phyloP scores from a whole-genome alignment of 2,329 filamentous ascomycete genomes.

The Paecilomyces variotii region DNA sequence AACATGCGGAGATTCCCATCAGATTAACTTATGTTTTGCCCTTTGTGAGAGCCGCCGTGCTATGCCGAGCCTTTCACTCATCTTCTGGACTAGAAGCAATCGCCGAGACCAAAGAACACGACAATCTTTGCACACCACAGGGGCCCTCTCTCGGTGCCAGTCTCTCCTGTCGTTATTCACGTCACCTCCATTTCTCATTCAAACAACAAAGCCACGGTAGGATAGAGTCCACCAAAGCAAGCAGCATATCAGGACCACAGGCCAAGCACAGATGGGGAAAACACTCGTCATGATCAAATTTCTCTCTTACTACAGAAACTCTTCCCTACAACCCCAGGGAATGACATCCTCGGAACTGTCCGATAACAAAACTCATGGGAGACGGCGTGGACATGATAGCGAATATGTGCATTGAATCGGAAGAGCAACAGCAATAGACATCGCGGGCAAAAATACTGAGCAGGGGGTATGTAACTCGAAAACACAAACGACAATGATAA shows the following conservation, averaged over 20 bases:
- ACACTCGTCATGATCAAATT: not conserved
- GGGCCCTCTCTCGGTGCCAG: not conserved
- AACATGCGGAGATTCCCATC: not conserved
- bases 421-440: slow-evolving; percentile 6
- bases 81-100: not conserved
- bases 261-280: not conserved
- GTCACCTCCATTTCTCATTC: no score
- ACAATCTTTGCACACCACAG: not conserved
- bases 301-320: not conserved
- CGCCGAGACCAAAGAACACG: not conserved
- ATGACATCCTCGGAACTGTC: not conserved
- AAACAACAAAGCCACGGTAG: not conserved
- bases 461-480: not conserved
- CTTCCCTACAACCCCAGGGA: not conserved
- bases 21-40: not conserved
- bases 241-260: not conserved
- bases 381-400: not conserved
- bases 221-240: not conserved
- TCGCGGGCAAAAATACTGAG: not conserved
- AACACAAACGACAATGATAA: slow-evolving; percentile 5
- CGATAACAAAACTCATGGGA: not conserved
- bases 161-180: no score
- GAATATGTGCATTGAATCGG: slow-evolving; percentile 12
- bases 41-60: not conserved
- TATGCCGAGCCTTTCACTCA: not conserved